These are phyloP conservation scores for Samsoniella hepiali DNA, from an alignment of 2,329 filamentous ascomycete genomes.

Conservation along the genomic window DNA sequence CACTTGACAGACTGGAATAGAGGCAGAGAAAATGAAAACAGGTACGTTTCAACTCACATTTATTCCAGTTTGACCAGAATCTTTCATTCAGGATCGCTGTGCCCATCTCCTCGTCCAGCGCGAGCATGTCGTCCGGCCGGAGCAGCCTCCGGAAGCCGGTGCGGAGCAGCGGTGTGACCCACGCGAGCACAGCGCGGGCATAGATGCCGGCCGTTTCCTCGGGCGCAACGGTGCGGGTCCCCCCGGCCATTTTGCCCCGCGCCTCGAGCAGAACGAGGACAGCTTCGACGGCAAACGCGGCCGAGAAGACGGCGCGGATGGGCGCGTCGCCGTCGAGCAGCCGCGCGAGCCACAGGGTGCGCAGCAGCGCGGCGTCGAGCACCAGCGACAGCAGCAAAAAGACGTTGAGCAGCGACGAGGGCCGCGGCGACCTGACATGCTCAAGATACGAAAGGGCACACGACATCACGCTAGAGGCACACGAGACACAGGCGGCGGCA, in stretches of 20 bases:
- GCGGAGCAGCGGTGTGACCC: conserved; percentile 37
- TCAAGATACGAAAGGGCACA: conserved; percentile 33
- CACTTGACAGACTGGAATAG: neutral
- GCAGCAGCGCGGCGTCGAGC: conserved; percentile 33
- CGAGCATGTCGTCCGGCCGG: conserved; percentile 33
- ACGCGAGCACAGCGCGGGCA: conserved; percentile 36
- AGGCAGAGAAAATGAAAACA: neutral
- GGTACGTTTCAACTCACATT: conserved; percentile 22
- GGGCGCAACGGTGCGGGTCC: conserved; percentile 32
- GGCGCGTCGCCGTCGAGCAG: conserved; percentile 27
- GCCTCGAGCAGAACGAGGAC: conserved; percentile 37
- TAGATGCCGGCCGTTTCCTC: conserved; percentile 39
- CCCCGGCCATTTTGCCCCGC: conserved; percentile 35
- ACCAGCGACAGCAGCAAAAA: conserved; percentile 35
- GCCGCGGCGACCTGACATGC: conserved; percentile 31
- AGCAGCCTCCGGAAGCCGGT: conserved; percentile 36
- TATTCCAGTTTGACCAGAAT: conserved; percentile 32
- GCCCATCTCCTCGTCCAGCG: conserved; percentile 34
- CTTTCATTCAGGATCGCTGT: conserved; percentile 28
- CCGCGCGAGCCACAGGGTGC: conserved; percentile 33
- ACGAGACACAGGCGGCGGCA: conserved; percentile 32
- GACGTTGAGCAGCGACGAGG: conserved; percentile 32
- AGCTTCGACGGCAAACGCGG: conserved; percentile 36
- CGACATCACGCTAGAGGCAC: conserved; percentile 32
- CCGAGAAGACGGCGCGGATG: conserved; percentile 34